Conservation (phyloP, 2,329 filamentous ascomycete genomes). For the Aspergillus sergii region DNA sequence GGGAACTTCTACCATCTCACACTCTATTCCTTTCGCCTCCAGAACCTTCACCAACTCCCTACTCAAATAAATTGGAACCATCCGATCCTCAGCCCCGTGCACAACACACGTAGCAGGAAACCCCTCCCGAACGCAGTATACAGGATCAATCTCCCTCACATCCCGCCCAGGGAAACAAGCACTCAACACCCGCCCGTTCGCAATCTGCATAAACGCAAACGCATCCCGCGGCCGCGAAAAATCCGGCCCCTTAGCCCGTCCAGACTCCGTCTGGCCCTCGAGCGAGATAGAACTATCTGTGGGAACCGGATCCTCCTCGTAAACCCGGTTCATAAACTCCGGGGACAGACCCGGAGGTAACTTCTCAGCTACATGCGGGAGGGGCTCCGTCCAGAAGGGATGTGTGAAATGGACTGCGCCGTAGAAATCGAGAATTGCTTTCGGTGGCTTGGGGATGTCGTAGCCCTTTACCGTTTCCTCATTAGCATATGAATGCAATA, state of each 20-base stretch:
- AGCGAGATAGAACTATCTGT: slow-evolving; percentile 45
- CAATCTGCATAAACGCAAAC: slow-evolving; percentile 47
- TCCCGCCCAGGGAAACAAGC: slow-evolving; percentile 34
- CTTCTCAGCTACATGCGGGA: slow-evolving; percentile 33
- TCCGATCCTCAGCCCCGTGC: slow-evolving; percentile 43
- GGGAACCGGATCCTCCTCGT: slow-evolving; percentile 39
- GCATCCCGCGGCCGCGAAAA: slow-evolving; percentile 42
- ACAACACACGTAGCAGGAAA: slow-evolving; percentile 49
- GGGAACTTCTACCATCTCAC: slow-evolving; percentile 42
- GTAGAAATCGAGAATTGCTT: slow-evolving; percentile 47
- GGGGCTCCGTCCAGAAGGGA: slow-evolving; percentile 39
- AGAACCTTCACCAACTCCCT: slow-evolving; percentile 31
- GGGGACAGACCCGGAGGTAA: slow-evolving; percentile 27
- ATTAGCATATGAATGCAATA: not conserved
- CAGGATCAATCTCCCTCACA: slow-evolving; percentile 33
- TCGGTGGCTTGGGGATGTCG: slow-evolving; percentile 36
- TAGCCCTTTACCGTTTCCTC: slow-evolving; percentile 34
- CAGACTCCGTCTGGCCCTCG: slow-evolving; percentile 40
- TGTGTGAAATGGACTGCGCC: slow-evolving; percentile 45
- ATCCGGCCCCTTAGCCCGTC: slow-evolving; percentile 29
- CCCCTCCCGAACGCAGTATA: slow-evolving; percentile 29
- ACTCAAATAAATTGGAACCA: slow-evolving; percentile 45
- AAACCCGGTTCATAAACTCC: slow-evolving; percentile 40
- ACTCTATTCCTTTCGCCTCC: slow-evolving; percentile 32
- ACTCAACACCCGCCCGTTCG: slow-evolving; percentile 41